phyloP scores from a whole-genome alignment of 2,329 filamentous ascomycete species.

The Orbilia quercus region DNA sequence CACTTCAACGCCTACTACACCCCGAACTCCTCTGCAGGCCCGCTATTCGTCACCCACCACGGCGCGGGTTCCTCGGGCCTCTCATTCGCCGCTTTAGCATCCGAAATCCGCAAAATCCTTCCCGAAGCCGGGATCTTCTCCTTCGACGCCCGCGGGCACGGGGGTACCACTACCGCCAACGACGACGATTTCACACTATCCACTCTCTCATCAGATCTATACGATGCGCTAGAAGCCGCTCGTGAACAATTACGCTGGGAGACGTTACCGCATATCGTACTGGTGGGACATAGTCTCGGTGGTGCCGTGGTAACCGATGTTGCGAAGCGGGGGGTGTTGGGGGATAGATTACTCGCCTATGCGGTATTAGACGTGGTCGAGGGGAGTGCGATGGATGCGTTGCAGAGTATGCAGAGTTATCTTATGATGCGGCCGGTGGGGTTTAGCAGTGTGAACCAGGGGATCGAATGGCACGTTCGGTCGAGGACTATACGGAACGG shows the following conservation, averaged over 20 bases:
- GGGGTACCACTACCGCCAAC: constrained; percentile 64
- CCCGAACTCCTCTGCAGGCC: constrained; percentile 78
- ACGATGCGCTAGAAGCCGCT: constrained; percentile 67
- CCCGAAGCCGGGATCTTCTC: constrained; percentile 86
- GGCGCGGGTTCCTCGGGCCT: constrained; percentile 92
- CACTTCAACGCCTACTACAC: constrained; percentile 87
- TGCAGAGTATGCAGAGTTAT: constrained; percentile 94
- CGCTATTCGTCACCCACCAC: constrained; percentile 93
- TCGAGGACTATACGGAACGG: constrained; percentile 86
- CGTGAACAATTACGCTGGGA: constrained; percentile 77
- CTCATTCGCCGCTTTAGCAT: constrained; percentile 84
- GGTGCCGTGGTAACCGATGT: constrained; percentile 90
- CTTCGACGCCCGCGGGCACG: constrained; percentile 87
- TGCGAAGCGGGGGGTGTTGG: constrained; percentile 75
- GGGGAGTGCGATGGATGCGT: constrained; percentile 91
- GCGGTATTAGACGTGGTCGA: constrained; percentile 95
- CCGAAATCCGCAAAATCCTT: constrained; percentile 79
- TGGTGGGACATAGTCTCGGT: constrained; percentile 92
- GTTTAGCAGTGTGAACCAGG: constrained; percentile 80
- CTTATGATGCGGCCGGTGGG: constrained; percentile 80
- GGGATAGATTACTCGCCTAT: constrained; percentile 79
- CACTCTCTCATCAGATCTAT: constrained; percentile 78
- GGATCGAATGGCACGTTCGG: constrained; percentile 92
- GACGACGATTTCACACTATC: constrained; percentile 75
- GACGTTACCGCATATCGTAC: constrained; percentile 76